Conservation (phyloP, 306 rosid species). For the Quercus cerris region DNA sequence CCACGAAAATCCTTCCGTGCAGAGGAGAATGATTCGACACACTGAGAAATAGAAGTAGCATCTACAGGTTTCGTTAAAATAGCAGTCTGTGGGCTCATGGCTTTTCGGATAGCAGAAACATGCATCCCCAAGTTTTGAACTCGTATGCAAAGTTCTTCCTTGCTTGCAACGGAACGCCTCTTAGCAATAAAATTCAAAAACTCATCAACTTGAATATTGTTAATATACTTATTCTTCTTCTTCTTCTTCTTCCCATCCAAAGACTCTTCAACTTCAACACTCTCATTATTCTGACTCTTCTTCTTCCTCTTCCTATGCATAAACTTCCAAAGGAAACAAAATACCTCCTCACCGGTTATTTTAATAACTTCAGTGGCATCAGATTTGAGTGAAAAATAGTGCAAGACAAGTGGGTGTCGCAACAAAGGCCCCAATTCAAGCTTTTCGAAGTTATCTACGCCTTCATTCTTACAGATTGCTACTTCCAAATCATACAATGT, state of each 20-base stretch:
- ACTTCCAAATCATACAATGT: slow-evolving; percentile 76
- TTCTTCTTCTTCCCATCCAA: slow-evolving; percentile 31
- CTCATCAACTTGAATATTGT: slow-evolving; percentile 44
- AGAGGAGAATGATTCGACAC: slow-evolving; percentile 70
- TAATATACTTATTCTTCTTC: no score
- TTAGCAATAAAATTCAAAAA: slow-evolving; percentile 70
- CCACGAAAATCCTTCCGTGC: slow-evolving; percentile 48
- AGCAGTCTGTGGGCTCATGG: slow-evolving; percentile 41
- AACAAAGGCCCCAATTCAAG: slow-evolving; percentile 82
- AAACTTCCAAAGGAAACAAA: slow-evolving; percentile 41
- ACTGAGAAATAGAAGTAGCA: slow-evolving; percentile 51
- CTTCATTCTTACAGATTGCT: slow-evolving; percentile 72
- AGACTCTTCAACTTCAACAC: slow-evolving; percentile 49
- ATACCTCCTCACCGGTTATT: slow-evolving; percentile 57
- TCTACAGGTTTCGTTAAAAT: slow-evolving; percentile 25
- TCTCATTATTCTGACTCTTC: background rate
- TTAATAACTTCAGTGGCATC: slow-evolving; percentile 51
- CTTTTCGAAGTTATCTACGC: slow-evolving; percentile 61
- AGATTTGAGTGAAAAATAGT: slow-evolving; percentile 58
- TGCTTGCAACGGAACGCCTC: slow-evolving; percentile 43
- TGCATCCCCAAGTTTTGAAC: slow-evolving; percentile 65
- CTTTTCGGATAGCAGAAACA: slow-evolving; percentile 48
- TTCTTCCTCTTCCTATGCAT: slow-evolving; percentile 9
- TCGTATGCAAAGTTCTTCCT: slow-evolving; percentile 75
- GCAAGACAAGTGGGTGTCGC: slow-evolving; percentile 68